Evolutionary conservation across 2,329 filamentous ascomycete species (phyloP).

Genomic region (Cladorrhinum sp.): DNA sequence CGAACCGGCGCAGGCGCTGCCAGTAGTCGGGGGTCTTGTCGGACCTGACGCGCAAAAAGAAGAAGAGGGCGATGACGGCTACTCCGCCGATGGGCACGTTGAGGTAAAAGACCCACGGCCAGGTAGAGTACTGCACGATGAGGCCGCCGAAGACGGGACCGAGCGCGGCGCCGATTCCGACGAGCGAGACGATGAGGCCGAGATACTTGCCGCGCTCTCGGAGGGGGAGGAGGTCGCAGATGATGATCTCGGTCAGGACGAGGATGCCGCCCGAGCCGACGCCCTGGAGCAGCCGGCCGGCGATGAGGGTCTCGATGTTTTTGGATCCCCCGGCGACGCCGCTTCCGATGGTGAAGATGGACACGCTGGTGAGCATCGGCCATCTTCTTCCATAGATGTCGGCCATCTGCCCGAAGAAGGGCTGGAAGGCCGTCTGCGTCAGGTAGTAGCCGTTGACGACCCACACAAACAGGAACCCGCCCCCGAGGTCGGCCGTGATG

Average conservation of each 20-base stretch:
- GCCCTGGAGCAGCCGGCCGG: constrained; percentile 48
- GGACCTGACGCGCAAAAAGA: constrained; percentile 40
- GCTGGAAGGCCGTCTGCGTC: constrained; percentile 34
- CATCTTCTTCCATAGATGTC: constrained; percentile 52
- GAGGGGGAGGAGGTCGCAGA: constrained; percentile 25
- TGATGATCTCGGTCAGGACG: constrained; percentile 31
- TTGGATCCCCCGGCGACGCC: constrained; percentile 49
- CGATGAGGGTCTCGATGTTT: constrained; percentile 46
- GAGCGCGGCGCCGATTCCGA: constrained; percentile 12
- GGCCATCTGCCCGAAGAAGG: constrained; percentile 37
- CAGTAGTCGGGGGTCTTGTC: constrained; percentile 12
- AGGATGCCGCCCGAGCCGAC: constrained; percentile 37
- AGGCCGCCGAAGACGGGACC: constrained; percentile 21
- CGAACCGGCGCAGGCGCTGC: constrained; percentile 14
- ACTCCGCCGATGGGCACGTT: constrained; percentile 26
- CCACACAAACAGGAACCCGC: constrained; percentile 13
- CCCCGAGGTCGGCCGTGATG: constrained; percentile 7
- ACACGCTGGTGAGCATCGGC: constrained; percentile 39
- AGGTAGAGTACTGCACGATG: constrained; percentile 13
- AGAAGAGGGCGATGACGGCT: constrained; percentile 31
- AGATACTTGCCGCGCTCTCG: constrained; percentile 22
- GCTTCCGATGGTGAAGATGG: constrained; percentile 50
- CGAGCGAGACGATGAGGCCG: constrained; percentile 11
- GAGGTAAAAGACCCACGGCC: constrained; percentile 39
- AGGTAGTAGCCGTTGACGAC: constrained; percentile 11